Evolutionary conservation across 169 alveolate genomes (phyloP), one percentile per base, ranked within the genome.

Genomic region (Cryptosporidium baileyi): DNA sequence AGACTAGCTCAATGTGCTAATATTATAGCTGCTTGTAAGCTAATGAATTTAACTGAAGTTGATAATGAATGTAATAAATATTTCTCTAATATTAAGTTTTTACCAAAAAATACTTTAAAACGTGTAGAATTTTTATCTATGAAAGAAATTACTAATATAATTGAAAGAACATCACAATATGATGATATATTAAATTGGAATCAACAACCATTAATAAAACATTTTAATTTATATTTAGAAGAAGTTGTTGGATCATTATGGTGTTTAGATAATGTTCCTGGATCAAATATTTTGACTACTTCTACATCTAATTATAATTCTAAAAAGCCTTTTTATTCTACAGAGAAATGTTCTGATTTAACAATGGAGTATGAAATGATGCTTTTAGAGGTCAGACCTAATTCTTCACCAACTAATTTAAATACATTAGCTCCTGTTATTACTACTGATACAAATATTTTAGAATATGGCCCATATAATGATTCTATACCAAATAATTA

Each of bases 11-110:
- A 74, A 41, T 74, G 85, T 9, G 85, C 61, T 26, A 74, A 74
- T 74, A 51, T 74, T 17, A 67, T 74, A n/a, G 67, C 85, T 36
- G 85, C 85, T 3, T 74, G 85, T 57, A 74, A 74, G 60, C 85
- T 52, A 28, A 51, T 74, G 67, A 57, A 61, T 19, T 22, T 19
- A 13, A 36, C 85, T 19, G 85, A 74, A 26, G 43, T 54, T 15
- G 85, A 74, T 60, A 52, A 36, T n/a, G 85, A 74, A 40, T 54
- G 74, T 40, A 74, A 36, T 30, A 74, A 17, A 41, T 52, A 54
- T 26, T 34, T 74, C 1, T 9, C 63, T 0, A 74, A 54, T 36
- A 51, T 74, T 59, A 74, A 54, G 24, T 74, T 74, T 41, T 17
- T 74, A 30, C 74, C 63, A 24, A 74, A 74, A 57, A 54, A 40